phyloP scores from a whole-genome alignment of 768 basidiomycete genomes.

The Boletus edulis region DNA sequence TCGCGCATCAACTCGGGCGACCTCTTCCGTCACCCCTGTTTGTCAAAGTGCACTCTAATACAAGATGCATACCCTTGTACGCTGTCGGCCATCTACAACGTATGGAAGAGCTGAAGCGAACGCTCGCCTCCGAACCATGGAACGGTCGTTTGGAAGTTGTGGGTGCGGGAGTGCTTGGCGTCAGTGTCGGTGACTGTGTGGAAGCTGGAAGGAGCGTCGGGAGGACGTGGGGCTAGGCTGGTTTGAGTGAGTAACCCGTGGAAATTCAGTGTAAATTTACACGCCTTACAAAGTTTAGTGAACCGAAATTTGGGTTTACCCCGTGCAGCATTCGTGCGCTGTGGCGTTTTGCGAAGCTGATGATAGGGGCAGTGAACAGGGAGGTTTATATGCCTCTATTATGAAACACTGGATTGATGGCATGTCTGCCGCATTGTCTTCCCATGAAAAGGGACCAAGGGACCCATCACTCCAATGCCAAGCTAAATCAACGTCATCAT shows the following conservation, averaged over 20 bases:
- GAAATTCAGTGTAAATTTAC: constrained; percentile 12
- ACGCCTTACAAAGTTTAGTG: constrained; percentile 8
- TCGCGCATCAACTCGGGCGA: constrained; percentile 46
- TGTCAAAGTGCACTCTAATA: constrained; percentile 52
- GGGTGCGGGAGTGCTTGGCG: constrained; percentile 85
- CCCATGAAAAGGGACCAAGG: constrained; percentile 8
- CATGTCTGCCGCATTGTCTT: constrained; percentile 26
- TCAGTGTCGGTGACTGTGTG: constrained; percentile 85
- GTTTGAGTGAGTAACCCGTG: constrained; percentile 13
- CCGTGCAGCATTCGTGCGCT: neutral
- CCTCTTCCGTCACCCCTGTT: constrained; percentile 55
- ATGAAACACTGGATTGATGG: constrained; percentile 21
- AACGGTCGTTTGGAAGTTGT: constrained; percentile 55
- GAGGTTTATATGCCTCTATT: constrained; percentile 1
- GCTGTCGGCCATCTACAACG: constrained; percentile 68
- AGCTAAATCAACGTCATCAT: constrained; percentile 19
- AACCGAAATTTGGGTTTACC: constrained; percentile 2
- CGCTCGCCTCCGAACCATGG: constrained; percentile 43
- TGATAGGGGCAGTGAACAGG: constrained; percentile 8
- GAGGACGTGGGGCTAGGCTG: constrained; percentile 34
- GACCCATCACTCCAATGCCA: constrained; percentile 16
- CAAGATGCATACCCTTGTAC: constrained; percentile 76
- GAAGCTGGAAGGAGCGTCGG: constrained; percentile 66
- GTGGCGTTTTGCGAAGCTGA: constrained; percentile 12
- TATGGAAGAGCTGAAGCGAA: constrained; percentile 55